Conservation (phyloP, 2,329 filamentous ascomycete genomes). For the Chrysosporium queenslandicum region DNA sequence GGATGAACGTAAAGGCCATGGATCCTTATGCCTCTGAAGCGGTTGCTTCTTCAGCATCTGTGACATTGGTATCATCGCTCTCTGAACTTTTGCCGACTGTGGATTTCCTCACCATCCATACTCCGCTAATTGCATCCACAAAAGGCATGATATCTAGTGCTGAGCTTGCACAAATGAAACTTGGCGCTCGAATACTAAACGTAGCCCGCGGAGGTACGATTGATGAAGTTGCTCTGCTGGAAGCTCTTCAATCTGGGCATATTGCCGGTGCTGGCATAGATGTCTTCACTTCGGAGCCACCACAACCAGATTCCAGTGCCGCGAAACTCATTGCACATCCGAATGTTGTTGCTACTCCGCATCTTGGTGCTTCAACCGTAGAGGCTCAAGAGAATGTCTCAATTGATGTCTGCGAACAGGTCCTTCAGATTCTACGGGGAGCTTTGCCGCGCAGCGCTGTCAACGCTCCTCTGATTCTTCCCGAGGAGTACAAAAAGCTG, state of each 20-base stretch:
- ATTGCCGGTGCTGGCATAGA: conserved; percentile 71
- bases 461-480: conserved; percentile 70
- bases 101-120: conserved; percentile 74
- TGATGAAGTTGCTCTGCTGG: conserved; percentile 62
- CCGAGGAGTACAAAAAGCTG: conserved; percentile 67
- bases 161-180: conserved; percentile 63
- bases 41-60: conserved; percentile 58
- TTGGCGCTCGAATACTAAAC: conserved; percentile 63
- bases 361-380: conserved; percentile 67
- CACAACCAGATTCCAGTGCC: conserved; percentile 51
- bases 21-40: conserved; percentile 69
- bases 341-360: conserved; percentile 66
- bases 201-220: conserved; percentile 72
- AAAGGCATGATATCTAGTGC: conserved; percentile 59
- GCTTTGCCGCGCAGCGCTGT: conserved; percentile 66
- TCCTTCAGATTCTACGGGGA: conserved; percentile 61
- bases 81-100: conserved; percentile 53
- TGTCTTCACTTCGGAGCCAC: conserved; percentile 68
- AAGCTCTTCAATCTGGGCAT: conserved; percentile 58
- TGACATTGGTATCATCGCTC: conserved; percentile 51
- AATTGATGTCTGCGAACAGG: conserved; percentile 72
- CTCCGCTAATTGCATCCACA: conserved; percentile 66
- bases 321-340: conserved; percentile 56
- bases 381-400: conserved; percentile 80
- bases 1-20: conserved; percentile 64